Evolutionary conservation across 805 yeast species (phyloP).

Genomic region (Suhomyces faveliae): DNA sequence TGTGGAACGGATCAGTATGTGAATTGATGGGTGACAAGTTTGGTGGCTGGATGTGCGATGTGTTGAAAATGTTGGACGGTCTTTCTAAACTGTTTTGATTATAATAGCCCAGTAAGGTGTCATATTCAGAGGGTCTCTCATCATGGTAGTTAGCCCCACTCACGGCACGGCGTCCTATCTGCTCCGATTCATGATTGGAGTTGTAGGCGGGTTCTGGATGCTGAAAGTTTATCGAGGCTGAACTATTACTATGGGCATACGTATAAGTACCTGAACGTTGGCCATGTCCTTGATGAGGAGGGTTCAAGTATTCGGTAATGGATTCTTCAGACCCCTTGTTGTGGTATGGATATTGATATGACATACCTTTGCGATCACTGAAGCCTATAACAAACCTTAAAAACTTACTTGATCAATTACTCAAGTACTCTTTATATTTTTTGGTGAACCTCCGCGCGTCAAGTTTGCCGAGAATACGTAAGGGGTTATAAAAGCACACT

Average conservation of each 20-base stretch:
- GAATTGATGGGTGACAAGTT: constrained; percentile 16
- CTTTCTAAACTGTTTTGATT: constrained; percentile 18
- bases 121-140: constrained; percentile 13
- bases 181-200: background rate
- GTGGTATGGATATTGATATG: constrained; percentile 4
- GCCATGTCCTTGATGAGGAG: constrained; percentile 6
- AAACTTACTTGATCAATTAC: background rate
- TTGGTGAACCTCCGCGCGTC: background rate
- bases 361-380: background rate
- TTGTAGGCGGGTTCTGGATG: constrained; percentile 27
- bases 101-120: constrained; percentile 22
- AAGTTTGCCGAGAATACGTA: background rate
- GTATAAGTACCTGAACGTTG: constrained; percentile 19
- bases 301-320: constrained; percentile 15
- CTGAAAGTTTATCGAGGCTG: constrained; percentile 26
- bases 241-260: constrained; percentile 8
- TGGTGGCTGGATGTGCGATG: constrained; percentile 17
- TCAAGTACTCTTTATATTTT: background rate
- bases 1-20: constrained; percentile 14
- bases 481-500: background rate
- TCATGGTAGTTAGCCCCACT: constrained; percentile 3
- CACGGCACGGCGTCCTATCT: background rate
- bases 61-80: constrained; percentile 28
- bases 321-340: constrained; percentile 9
- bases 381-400: background rate